Evolutionary conservation across 2,329 filamentous ascomycete genomes (phyloP).

Genomic region (Xylaria polymorpha): DNA sequence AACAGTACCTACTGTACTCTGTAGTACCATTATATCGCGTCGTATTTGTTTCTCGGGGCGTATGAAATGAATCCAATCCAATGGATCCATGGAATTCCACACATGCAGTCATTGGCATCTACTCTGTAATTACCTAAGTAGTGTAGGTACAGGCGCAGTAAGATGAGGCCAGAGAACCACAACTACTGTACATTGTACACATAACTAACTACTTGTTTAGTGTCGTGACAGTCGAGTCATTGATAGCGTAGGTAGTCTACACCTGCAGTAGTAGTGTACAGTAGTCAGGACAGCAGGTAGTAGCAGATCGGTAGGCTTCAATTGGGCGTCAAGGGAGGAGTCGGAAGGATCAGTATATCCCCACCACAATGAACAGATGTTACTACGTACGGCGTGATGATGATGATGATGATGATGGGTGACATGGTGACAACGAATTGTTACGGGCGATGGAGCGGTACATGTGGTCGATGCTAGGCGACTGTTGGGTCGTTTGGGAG

Average conservation of each 20-base stretch:
- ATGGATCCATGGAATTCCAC: no score
- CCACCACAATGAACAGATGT: conserved; percentile 25
- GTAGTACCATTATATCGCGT: conserved; percentile 15
- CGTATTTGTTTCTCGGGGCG: conserved; percentile 26
- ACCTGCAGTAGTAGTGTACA: no score
- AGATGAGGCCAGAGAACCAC: conserved; percentile 17
- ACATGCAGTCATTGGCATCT: conserved; percentile 7
- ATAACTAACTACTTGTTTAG: conserved; percentile 4
- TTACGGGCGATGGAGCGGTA: conserved; percentile 17
- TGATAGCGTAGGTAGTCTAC: conserved; percentile 3
- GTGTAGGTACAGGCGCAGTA: neutral
- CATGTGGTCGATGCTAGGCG: conserved; percentile 17
- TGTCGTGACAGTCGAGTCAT: conserved; percentile 26
- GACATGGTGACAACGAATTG: conserved; percentile 28
- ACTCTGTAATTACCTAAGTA: neutral
- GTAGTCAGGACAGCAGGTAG: no score
- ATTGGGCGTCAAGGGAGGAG: conserved; percentile 17
- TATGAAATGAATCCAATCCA: neutral
- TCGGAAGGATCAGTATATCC: conserved; percentile 29
- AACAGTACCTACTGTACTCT: neutral
- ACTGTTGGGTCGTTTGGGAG: conserved; percentile 19
- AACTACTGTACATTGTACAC: conserved; percentile 7
- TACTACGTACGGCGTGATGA: conserved; percentile 14
- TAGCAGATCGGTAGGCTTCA: neutral
- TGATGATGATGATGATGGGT: neutral